These are phyloP conservation scores for Hippophae gyantsensis DNA, from an alignment of 306 rosid species.

Conservation along the genomic window DNA sequence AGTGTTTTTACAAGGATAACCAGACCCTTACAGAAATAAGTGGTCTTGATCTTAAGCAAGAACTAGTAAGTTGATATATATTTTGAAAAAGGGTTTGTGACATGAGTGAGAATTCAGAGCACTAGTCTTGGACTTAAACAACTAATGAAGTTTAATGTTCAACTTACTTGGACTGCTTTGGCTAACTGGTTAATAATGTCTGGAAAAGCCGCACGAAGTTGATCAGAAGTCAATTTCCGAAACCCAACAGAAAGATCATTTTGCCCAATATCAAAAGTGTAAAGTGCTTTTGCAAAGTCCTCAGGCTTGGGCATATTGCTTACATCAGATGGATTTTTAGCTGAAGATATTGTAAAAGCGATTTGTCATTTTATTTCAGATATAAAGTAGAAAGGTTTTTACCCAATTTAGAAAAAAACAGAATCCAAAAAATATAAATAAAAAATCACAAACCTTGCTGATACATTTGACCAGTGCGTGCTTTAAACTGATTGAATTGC, in stretches of 20 bases:
- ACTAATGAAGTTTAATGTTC: neutral
- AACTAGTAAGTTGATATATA: too few relatives aligned
- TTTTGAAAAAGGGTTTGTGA: too few relatives aligned
- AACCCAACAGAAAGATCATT: conserved; percentile 82
- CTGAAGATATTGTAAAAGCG: conserved; percentile 23
- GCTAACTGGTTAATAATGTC: conserved; percentile 73
- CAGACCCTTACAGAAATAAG: too few relatives aligned
- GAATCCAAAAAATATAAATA: too few relatives aligned
- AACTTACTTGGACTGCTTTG: conserved; percentile 61
- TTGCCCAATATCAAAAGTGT: conserved; percentile 90
- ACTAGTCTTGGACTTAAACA: neutral
- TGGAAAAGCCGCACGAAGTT: conserved; percentile 54
- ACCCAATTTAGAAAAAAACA: neutral
- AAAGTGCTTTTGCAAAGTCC: conserved; percentile 75
- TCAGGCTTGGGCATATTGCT: conserved; percentile 61
- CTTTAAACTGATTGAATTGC: conserved; percentile 58
- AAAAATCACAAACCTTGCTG: conserved; percentile 38
- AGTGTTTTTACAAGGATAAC: too few relatives aligned
- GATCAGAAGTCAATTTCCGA: conserved; percentile 53
- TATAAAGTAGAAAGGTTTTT: neutral
- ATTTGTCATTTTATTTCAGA: neutral
- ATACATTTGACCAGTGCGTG: conserved; percentile 52
- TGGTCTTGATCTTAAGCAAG: neutral
- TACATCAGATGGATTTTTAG: conserved; percentile 36
- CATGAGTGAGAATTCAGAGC: too few relatives aligned